Percentiles rank a stretch among this genome's conserved stretches.
Evolutionary conservation across 495 filamentous ascomycete species (phyloP).

Genomic region (Aspergillus asperescens): DNA sequence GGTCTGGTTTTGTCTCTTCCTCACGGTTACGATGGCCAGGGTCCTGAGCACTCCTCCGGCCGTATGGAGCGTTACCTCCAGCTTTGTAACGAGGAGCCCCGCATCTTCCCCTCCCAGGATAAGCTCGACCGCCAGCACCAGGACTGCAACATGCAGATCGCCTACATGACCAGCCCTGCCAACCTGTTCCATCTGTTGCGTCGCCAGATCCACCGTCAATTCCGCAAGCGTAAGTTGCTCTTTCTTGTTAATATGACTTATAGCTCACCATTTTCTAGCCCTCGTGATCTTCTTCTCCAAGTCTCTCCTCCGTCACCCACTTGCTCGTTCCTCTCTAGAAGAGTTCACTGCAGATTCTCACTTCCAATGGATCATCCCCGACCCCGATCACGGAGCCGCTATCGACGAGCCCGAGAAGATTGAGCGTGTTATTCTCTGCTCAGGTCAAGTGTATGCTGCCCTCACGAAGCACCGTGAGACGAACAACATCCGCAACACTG

Average conservation of each 20-base stretch:
- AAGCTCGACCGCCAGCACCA: slow-evolving; percentile 97
- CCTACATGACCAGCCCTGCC: slow-evolving; percentile 84
- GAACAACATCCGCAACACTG: slow-evolving; percentile 77
- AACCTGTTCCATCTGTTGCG: slow-evolving; percentile 96
- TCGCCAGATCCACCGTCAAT: slow-evolving; percentile 97
- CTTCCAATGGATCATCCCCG: slow-evolving; percentile 93
- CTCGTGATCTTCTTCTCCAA: slow-evolving; percentile 97
- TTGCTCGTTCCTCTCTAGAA: slow-evolving; percentile 77
- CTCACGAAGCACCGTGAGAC: slow-evolving; percentile 85
- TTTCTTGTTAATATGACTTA: slow-evolving; percentile 29
- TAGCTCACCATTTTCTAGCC: slow-evolving; percentile 43
- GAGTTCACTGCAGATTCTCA: slow-evolving; percentile 86
- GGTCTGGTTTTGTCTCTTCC: slow-evolving; percentile 91
- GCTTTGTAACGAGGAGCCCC: slow-evolving; percentile 95
- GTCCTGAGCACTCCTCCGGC: slow-evolving; percentile 96
- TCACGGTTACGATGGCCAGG: slow-evolving; percentile 97
- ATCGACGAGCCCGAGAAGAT: slow-evolving; percentile 82
- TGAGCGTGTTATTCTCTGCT: slow-evolving; percentile 88
- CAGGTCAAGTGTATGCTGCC: slow-evolving; percentile 88
- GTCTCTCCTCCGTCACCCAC: slow-evolving; percentile 76
- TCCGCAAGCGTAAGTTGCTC: slow-evolving; percentile 75
- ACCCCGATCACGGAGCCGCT: slow-evolving; percentile 68
- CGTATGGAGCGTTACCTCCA: slow-evolving; percentile 97
- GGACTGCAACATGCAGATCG: slow-evolving; percentile 99
- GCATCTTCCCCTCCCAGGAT: slow-evolving; percentile 76